Base-by-base conservation (phyloP, 225 moss, liverwort and hornwort species). In the Pleurozium schreberi region DNA sequence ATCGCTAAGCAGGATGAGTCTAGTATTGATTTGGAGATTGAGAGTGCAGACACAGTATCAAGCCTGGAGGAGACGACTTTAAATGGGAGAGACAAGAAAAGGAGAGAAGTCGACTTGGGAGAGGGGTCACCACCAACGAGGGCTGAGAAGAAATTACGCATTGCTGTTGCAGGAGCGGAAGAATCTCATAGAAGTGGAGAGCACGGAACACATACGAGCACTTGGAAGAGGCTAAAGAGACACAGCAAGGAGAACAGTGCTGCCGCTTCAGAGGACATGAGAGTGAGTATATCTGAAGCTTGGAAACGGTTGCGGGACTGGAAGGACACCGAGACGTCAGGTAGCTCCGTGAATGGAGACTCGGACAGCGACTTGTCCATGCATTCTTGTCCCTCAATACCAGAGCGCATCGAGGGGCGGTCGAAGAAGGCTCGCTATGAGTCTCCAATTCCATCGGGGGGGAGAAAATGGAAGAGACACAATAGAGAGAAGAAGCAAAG, bases 281-380 rank as follows among this genome's bases (percentile, higher is more conserved):
- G 31, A 64, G 93, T 94, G 82, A 71, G 74, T 65, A 91, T 94
- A 22, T 94, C 94, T 49, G 94, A 94, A 86, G 90, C 93, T 84
- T 94, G 93, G 94, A 94, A 94, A 92, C 92, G 94, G 80, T 87
- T 94, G 85, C 93, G 94, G 66, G 94, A 94, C 45, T 90, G 93
- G 91, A 88, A 89, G 81, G 92, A 89, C 57, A 75, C 67, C 14
- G 91, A 84, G 43, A 86, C 87, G 26, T 94, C 93, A 38, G 81
- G 93, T 66, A 92, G 89, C 81, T 92, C 92, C 68, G 93, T 92
- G 88, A 87, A 92, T 87, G 92, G 79, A 36, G 88, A 77, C 38
- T 85, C 89, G n/a, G 93, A 92, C 47, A 92, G 88, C 49, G 94
- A 91, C 70, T 80, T 88, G 85, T 93, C 92, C 71, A 92, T 93